Conservation (phyloP, 371 early-diverging fungal species). For the Saksenaea oblongispora region DNA sequence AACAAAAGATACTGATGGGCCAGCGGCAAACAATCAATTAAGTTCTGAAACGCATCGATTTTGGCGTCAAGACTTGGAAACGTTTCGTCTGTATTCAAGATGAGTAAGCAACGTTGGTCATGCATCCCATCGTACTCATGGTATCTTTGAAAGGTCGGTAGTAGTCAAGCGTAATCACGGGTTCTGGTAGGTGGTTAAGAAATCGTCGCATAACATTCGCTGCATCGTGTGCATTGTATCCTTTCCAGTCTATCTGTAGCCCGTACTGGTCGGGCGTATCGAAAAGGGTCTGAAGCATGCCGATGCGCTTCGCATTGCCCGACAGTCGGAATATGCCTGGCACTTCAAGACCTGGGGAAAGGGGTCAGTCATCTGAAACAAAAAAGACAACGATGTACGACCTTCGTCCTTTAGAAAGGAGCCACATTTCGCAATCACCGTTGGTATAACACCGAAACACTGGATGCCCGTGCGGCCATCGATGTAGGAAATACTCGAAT, state of each 20-base stretch:
- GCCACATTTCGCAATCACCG: conserved; percentile 59
- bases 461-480: conserved; percentile 23
- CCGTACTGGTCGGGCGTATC: conserved; percentile 59
- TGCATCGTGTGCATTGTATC: conserved; percentile 66
- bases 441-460: conserved; percentile 53
- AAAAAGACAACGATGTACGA: conserved; percentile 7
- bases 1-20: conserved; percentile 59
- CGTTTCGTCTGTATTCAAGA: conserved; percentile 27
- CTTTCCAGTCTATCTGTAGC: conserved; percentile 52
- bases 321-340: conserved; percentile 67
- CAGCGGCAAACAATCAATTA: conserved; percentile 54
- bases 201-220: conserved; percentile 67
- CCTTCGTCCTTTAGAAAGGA: conserved; percentile 58
- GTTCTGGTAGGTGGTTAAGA: conserved; percentile 64
- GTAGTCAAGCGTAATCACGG: conserved; percentile 55
- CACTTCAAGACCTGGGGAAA: conserved; percentile 28
- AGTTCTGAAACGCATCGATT: conserved; percentile 51
- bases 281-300: conserved; percentile 56
- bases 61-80: conserved; percentile 50
- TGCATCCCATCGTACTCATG: conserved; percentile 38
- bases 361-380: not conserved
- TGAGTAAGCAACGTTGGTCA: not conserved
- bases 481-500: conserved; percentile 36
- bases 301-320: conserved; percentile 64
- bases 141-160: conserved; percentile 55